Evolutionary conservation across 2,329 filamentous ascomycete genomes (phyloP).

Genomic region (Phialophora macrospora): DNA sequence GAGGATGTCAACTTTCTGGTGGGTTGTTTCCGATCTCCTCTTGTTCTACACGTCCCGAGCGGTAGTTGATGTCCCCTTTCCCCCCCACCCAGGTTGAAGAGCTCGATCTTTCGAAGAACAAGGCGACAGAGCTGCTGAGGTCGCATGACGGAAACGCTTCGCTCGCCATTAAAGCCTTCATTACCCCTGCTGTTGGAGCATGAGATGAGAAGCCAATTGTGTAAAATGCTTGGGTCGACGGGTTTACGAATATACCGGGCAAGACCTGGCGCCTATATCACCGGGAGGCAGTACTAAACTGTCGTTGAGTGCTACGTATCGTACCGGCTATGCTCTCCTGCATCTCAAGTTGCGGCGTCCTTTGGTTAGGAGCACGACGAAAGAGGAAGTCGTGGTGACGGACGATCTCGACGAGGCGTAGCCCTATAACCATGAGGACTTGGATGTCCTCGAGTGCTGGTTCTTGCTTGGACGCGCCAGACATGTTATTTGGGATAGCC

Average conservation of each 20-base stretch:
- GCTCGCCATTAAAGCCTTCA: constrained; percentile 51
- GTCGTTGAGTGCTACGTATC: too few species aligned
- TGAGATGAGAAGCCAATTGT: constrained; percentile 10
- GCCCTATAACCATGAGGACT: not conserved
- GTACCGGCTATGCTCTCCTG: not conserved
- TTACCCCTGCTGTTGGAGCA: constrained; percentile 41
- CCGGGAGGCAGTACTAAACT: too few species aligned
- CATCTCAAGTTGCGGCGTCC: not conserved
- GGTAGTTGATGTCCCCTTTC: not conserved
- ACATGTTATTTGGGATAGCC: not conserved
- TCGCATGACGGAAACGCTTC: constrained; percentile 52
- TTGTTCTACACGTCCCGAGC: not conserved
- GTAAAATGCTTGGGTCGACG: not conserved
- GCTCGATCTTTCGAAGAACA: constrained; percentile 52
- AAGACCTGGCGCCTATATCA: not conserved
- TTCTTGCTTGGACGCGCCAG: not conserved
- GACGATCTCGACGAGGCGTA: not conserved
- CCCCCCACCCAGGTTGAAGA: constrained; percentile 47
- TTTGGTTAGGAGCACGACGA: not conserved
- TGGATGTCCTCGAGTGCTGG: not conserved
- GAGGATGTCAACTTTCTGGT: constrained; percentile 56
- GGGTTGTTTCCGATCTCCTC: constrained; percentile 32
- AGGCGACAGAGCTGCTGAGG: constrained; percentile 54
- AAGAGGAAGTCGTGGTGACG: not conserved
- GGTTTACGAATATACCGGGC: not conserved